These are phyloP conservation scores for Phytophthora crassamura DNA, from an alignment of 352 stramenopile genomes.

Conservation along the genomic window DNA sequence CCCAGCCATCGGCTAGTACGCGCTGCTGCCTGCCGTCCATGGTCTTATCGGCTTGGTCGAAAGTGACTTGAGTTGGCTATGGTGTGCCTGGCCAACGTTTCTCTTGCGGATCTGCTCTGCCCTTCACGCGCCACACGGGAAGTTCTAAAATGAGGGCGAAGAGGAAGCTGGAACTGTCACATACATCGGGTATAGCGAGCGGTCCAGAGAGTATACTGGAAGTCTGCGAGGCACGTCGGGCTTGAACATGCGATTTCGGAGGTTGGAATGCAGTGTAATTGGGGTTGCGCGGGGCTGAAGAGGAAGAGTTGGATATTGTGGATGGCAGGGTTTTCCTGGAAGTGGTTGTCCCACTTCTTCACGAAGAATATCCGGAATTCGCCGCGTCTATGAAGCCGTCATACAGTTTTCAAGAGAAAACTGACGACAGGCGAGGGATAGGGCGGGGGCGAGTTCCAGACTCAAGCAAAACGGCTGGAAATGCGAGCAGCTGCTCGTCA, in stretches of 20 bases:
- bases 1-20: conserved; percentile 78
- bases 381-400: conserved; percentile 4
- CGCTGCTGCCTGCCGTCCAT: conserved; percentile 51
- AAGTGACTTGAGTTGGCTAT: conserved; percentile 23
- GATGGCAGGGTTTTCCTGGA: conserved; percentile 6
- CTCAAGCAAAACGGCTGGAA: no score
- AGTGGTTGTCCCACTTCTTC: conserved; percentile 13
- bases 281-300: neutral
- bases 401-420: conserved; percentile 12
- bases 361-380: conserved; percentile 13
- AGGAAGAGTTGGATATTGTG: neutral
- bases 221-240: neutral
- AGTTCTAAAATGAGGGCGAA: conserved; percentile 25
- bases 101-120: conserved; percentile 10
- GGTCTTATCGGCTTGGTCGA: neutral
- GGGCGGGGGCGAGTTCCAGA: no score
- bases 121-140: conserved; percentile 29
- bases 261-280: neutral
- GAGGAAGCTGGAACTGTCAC: conserved; percentile 18
- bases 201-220: conserved; percentile 30
- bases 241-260: neutral
- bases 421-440: conserved; percentile 8
- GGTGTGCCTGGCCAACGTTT: conserved; percentile 11
- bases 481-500: no score
- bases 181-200: conserved; percentile 8